Evolutionary conservation across 352 stramenopile species (phyloP).

Genomic region (Globisporangium perplexum): DNA sequence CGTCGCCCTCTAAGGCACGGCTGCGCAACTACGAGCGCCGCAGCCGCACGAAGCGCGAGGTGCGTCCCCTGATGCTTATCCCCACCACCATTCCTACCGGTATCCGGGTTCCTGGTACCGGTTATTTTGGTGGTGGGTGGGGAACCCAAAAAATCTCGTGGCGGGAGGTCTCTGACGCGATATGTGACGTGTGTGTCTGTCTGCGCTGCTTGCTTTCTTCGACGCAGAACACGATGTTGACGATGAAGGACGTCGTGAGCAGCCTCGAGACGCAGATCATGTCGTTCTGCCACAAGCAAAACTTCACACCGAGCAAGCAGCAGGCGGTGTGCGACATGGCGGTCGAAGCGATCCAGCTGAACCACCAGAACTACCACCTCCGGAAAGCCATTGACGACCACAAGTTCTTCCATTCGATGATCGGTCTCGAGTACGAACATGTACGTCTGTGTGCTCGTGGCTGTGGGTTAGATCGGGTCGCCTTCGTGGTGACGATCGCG

Average conservation of each 20-base stretch:
- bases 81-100: too few species aligned
- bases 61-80: background rate
- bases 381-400: slow-evolving; percentile 42
- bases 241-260: slow-evolving; percentile 43
- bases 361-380: slow-evolving; percentile 49
- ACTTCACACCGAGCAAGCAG: slow-evolving; percentile 9
- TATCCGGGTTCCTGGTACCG: too few species aligned
- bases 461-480: background rate
- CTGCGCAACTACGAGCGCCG: slow-evolving; percentile 49
- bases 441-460: slow-evolving; percentile 16
- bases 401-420: slow-evolving; percentile 53
- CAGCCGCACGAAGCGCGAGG: slow-evolving; percentile 44
- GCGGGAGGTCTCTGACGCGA: background rate
- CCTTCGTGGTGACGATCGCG: too few species aligned
- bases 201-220: background rate
- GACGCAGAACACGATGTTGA: slow-evolving; percentile 39
- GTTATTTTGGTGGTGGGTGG: slow-evolving; percentile 16
- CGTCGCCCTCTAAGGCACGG: slow-evolving; percentile 31
- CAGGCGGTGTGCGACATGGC: slow-evolving; percentile 30
- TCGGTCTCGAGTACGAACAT: slow-evolving; percentile 54
- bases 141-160: background rate
- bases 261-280: slow-evolving; percentile 29
- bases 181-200: background rate
- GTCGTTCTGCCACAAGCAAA: slow-evolving; percentile 20
- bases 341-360: slow-evolving; percentile 35